Conservation (phyloP, 2,329 filamentous ascomycete genomes). For the Ceratocystis alfenasii region DNA sequence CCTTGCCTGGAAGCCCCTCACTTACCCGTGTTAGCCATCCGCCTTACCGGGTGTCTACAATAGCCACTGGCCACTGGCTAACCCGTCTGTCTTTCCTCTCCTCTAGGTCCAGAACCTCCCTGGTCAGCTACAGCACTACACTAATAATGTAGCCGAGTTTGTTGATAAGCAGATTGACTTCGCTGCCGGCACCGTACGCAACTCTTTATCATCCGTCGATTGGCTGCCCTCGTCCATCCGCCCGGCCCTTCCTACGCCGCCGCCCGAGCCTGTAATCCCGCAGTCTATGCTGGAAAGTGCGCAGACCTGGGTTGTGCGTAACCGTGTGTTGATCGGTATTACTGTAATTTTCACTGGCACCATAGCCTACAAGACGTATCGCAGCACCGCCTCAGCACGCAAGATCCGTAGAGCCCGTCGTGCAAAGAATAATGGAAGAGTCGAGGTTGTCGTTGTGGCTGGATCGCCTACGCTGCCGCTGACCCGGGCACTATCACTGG, state of each 20-base stretch:
- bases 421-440: constrained; percentile 65
- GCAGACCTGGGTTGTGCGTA: constrained; percentile 57
- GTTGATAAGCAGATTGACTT: constrained; percentile 72
- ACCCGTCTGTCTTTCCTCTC: background rate
- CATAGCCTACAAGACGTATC: constrained; percentile 41
- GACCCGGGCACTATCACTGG: constrained; percentile 68
- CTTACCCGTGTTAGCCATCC: background rate
- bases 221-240: constrained; percentile 64
- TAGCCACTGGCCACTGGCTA: background rate
- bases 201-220: constrained; percentile 51
- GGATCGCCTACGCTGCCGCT: constrained; percentile 78
- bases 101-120: constrained; percentile 18
- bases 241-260: constrained; percentile 35
- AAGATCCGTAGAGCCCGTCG: constrained; percentile 64
- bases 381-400: constrained; percentile 43
- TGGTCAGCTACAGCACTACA: constrained; percentile 55
- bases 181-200: constrained; percentile 58
- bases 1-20: background rate
- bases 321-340: constrained; percentile 63
- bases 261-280: constrained; percentile 31
- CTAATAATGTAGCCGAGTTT: constrained; percentile 61
- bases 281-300: constrained; percentile 39
- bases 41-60: background rate
- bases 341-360: constrained; percentile 60
- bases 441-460: constrained; percentile 77